These are phyloP conservation scores for Elsinoe batatas DNA, from an alignment of 2,329 filamentous ascomycete species.

Conservation along the genomic window DNA sequence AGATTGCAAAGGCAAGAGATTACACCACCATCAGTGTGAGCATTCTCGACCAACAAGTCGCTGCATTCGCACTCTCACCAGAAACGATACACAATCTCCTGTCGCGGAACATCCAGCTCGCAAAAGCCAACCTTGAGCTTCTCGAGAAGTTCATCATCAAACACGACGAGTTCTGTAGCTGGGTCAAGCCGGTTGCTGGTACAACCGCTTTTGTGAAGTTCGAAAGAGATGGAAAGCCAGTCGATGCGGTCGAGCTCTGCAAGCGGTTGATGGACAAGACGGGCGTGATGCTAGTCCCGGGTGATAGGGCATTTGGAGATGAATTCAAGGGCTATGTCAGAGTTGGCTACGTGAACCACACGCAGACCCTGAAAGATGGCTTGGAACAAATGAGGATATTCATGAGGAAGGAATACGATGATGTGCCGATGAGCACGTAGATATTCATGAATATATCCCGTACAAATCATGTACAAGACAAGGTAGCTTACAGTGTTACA, in stretches of 20 bases:
- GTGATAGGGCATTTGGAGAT: conserved; percentile 61
- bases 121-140: conserved; percentile 55
- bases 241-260: conserved; percentile 67
- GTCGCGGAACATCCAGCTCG: conserved; percentile 54
- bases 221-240: conserved; percentile 49
- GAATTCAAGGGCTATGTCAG: conserved; percentile 68
- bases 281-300: conserved; percentile 66
- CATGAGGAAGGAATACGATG: conserved; percentile 47
- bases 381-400: conserved; percentile 47
- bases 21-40: conserved; percentile 83
- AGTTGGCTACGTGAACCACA: conserved; percentile 66
- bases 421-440: conserved; percentile 31
- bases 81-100: conserved; percentile 55
- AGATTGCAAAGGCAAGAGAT: conserved; percentile 56
- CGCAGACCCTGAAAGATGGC: conserved; percentile 56
- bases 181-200: conserved; percentile 66
- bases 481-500: too few relatives aligned
- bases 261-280: conserved; percentile 56
- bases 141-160: conserved; percentile 59
- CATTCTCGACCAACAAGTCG: conserved; percentile 70
- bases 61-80: conserved; percentile 60
- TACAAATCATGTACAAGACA: too few relatives aligned
- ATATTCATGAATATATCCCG: neutral
- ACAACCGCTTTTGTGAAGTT: conserved; percentile 73
- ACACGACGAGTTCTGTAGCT: conserved; percentile 54